Percentiles rank a stretch among this genome's conserved stretches.
phyloP scores from a whole-genome alignment of 176 grass and related monocot genomes.

The Cocos nucifera region DNA sequence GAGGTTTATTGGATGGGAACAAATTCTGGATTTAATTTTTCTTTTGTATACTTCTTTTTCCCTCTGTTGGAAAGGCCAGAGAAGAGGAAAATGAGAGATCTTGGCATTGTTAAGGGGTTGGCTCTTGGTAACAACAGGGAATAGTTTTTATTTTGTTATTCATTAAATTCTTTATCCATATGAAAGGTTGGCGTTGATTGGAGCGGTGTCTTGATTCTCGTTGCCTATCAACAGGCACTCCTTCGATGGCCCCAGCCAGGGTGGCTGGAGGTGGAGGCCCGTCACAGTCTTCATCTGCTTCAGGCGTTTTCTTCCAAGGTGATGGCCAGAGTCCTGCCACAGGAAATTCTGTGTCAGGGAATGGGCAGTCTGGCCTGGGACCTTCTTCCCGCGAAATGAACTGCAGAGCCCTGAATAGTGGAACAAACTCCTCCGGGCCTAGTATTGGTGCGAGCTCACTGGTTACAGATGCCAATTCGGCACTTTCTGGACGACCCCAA shows the following conservation, averaged over 20 bases:
- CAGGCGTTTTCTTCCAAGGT: slow-evolving; percentile 21
- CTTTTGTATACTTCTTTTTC: no score
- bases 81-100: no score
- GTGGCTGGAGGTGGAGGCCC: neutral
- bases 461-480: slow-evolving; percentile 84
- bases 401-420: slow-evolving; percentile 35
- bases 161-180: no score
- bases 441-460: slow-evolving; percentile 85
- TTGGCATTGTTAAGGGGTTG: no score
- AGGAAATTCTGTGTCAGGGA: slow-evolving; percentile 38
- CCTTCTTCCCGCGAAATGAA: slow-evolving; percentile 47
- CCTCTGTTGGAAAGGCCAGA: no score
- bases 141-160: no score
- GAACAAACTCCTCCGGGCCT: slow-evolving; percentile 68
- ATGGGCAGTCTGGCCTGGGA: slow-evolving; percentile 43
- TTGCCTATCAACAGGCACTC: neutral
- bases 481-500: slow-evolving; percentile 66
- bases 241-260: neutral
- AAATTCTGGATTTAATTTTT: no score
- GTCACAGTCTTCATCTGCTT: slow-evolving; percentile 4
- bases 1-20: no score
- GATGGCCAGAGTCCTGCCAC: slow-evolving; percentile 35
- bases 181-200: neutral
- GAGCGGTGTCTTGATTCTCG: neutral
- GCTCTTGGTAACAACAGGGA: no score